Evolutionary conservation across 148 eudicot species (phyloP), one percentile per base, ranked within the genome.

Genomic region (Rhododendron henanense): DNA sequence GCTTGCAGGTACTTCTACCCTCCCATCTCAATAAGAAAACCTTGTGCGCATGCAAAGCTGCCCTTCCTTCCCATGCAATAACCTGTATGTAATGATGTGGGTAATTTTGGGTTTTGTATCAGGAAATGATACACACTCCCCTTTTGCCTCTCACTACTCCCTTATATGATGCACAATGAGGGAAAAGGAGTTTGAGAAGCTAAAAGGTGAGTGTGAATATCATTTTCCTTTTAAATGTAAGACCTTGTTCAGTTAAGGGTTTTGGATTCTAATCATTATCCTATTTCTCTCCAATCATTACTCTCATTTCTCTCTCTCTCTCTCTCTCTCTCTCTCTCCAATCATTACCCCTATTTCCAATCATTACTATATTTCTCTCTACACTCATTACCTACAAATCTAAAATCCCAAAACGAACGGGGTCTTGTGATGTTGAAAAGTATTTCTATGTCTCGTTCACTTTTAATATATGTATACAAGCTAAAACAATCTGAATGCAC

Each of bases 1-100:
- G 91, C 85, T 91, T 97, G 87, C 96, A 89, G 98, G 99, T 97
- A 93, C 79, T 44, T 61, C n/a, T 51, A 18, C 25, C 47, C 74
- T 86, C 28, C 33, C 74, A 23, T 57, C 31, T 57, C 53, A 21
- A 41, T 82, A 15, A 82, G 65, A 63, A 57, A 61, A 63, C 84
- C 71, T 35, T 48, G 39, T 47, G 81, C 21, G 18, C 67, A 0
- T 53, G 25, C 2, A 79, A 9, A 50, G 45, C 2, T 1, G 61
- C 23, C 19, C 11, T 55, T 65, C 31, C 3, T 61, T 61, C 10
- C 21, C 67, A 23, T 61, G 3, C 28, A 63, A 63, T n/a, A 63
- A 63, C 71, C 71, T 63, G 13, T 63, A 63, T n/a, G 10, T 19
- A 10, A n/a, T 63, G 71, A 28, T 7, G 0, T 14, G 28, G 47